Conservation (phyloP, 2,329 filamentous ascomycete genomes). For the Monosporascus sp. region DNA sequence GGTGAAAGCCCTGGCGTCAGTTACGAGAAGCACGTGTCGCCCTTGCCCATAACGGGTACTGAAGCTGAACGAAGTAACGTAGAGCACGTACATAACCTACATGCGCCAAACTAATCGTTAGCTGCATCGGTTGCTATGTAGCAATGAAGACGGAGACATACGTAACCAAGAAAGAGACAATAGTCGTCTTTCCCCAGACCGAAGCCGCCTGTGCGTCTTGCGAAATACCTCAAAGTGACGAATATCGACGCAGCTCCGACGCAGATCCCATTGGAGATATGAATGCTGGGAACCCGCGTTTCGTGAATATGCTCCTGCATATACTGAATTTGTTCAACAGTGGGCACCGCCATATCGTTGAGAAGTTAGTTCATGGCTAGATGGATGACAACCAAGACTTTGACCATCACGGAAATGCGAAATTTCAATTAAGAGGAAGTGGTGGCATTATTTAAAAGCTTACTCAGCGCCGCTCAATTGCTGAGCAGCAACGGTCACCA, state of each 20-base stretch:
- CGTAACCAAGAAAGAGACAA: background rate
- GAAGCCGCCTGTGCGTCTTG: background rate
- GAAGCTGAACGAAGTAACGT: background rate
- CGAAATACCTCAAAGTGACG: background rate
- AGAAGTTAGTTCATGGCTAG: too few relatives aligned
- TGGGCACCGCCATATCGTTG: too few relatives aligned
- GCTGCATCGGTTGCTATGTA: background rate
- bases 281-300: too few relatives aligned
- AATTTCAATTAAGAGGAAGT: too few relatives aligned
- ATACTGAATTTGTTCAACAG: too few relatives aligned
- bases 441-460: too few relatives aligned
- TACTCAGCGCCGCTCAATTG: too few relatives aligned
- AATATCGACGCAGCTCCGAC: background rate
- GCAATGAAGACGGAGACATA: background rate
- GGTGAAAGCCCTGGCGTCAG: background rate
- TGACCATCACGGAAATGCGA: too few relatives aligned
- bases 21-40: background rate
- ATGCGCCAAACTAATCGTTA: background rate
- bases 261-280: too few relatives aligned
- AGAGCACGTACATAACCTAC: background rate
- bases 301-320: too few relatives aligned
- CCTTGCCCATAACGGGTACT: background rate
- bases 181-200: slow-evolving; percentile 1
- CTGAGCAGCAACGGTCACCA: too few relatives aligned
- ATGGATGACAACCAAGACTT: too few relatives aligned